Base-by-base conservation (phyloP, 768 basidiomycete genomes). In the Asterophora parasitica region DNA sequence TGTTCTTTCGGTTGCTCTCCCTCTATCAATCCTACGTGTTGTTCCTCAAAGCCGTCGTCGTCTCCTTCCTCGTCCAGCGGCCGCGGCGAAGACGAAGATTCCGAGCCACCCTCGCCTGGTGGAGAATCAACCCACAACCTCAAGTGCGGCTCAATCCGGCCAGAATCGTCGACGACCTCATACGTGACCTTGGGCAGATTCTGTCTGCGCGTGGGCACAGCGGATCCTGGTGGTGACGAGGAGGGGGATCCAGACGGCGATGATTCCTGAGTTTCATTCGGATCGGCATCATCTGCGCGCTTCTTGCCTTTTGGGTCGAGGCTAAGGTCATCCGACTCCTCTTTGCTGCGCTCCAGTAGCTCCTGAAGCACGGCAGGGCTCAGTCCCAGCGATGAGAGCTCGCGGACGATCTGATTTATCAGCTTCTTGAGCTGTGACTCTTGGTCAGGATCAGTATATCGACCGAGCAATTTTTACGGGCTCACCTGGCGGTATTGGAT, bases 401-500 rank as follows among this genome's bases (percentile, higher is more conserved):
- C 93, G 8, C 69, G 65, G 0, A 88, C 89, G 31, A 92, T 79
- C 59, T 83, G 76, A 53, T 89, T 88, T 56, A 97, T 93, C 26
- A 94, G 69, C 57, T 88, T 92, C 69, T 97, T 96, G 47, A 97
- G 81, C 88, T 95, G 56, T 4, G 27, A 38, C 15, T 39, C 34
- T n/a, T 20, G 23, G 16, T 49, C 44, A 42, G 41, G 19, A 27
- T 32, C 12, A 4, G 49, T 27, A 30, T n/a, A 46, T 12, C 11
- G 5, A 15, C 9, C 26, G 17, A 33, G 5, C 11, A n/a, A 36
- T 47, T 17, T 15, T 32, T 36, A n/a, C 10, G 28, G 4, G 9
- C 30, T 27, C 47, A 88, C 89, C 72, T 84, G 82, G 27, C 88
- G 75, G 61, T 96, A 96, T 60, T 92, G 82, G 46, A 96, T 85